These are phyloP conservation scores for Exophiala alcalophila DNA, from an alignment of 2,329 filamentous ascomycete genomes.

Conservation along the genomic window DNA sequence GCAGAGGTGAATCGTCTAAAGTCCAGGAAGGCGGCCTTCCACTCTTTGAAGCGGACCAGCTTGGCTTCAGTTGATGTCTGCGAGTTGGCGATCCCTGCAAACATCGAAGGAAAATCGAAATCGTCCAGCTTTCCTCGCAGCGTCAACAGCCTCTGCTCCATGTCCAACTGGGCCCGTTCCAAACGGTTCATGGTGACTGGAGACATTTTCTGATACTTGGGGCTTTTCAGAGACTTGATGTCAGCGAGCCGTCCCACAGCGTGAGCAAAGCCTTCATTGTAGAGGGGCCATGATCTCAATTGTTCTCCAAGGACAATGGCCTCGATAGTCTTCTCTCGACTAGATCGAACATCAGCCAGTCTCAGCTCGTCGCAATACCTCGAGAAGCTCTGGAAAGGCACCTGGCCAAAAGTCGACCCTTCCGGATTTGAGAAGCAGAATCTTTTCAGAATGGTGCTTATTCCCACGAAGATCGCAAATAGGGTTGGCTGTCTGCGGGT, in stretches of 20 bases:
- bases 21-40: slow-evolving; percentile 70
- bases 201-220: slow-evolving; percentile 69
- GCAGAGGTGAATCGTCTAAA: slow-evolving; percentile 71
- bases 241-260: slow-evolving; percentile 80
- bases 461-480: slow-evolving; percentile 60
- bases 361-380: slow-evolving; percentile 71
- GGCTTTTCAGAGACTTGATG: slow-evolving; percentile 65
- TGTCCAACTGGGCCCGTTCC: slow-evolving; percentile 75
- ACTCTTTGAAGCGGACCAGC: slow-evolving; percentile 76
- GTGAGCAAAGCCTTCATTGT: slow-evolving; percentile 89
- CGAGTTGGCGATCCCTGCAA: slow-evolving; percentile 82
- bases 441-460: slow-evolving; percentile 55
- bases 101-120: slow-evolving; percentile 89
- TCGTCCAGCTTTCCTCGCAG: slow-evolving; percentile 73
- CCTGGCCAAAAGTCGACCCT: slow-evolving; percentile 62
- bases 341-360: slow-evolving; percentile 75
- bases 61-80: slow-evolving; percentile 74
- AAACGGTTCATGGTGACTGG: slow-evolving; percentile 71
- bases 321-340: slow-evolving; percentile 84
- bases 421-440: slow-evolving; percentile 62
- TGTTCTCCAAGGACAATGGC: slow-evolving; percentile 83
- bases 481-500: slow-evolving; percentile 54
- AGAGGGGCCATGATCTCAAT: slow-evolving; percentile 77
- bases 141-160: slow-evolving; percentile 67
- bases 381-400: slow-evolving; percentile 50